These are phyloP conservation scores for Hortaea werneckii DNA, from an alignment of 2,329 filamentous ascomycete species.

Conservation along the genomic window DNA sequence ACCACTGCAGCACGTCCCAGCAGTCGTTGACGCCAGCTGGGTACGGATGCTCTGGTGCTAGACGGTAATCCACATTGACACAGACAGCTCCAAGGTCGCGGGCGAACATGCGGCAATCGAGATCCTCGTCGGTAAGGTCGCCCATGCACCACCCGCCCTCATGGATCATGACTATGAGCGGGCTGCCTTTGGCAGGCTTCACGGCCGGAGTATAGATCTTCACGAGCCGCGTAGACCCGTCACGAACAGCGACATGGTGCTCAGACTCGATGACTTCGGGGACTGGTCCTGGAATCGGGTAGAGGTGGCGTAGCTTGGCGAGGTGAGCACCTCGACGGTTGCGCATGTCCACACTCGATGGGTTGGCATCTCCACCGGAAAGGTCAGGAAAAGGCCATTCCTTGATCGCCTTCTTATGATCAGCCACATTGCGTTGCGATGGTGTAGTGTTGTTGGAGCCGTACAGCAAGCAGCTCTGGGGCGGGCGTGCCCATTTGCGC, in stretches of 20 bases:
- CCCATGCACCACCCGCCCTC: conserved; percentile 37
- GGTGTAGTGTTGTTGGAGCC: no score
- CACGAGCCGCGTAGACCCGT: conserved; percentile 8
- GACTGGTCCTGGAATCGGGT: conserved; percentile 15
- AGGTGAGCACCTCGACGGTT: conserved; percentile 8
- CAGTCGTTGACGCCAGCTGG: conserved; percentile 35
- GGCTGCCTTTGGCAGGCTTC: conserved; percentile 7
- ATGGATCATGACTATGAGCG: conserved; percentile 32
- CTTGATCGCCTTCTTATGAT: not conserved
- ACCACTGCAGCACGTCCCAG: conserved; percentile 39
- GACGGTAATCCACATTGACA: conserved; percentile 36
- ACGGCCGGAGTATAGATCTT: conserved; percentile 7
- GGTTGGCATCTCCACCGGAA: conserved; percentile 1
- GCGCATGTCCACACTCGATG: not conserved
- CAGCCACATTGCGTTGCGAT: no score
- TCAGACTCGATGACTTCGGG: conserved; percentile 9
- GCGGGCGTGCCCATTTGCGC: conserved; percentile 1
- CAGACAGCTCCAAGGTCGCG: conserved; percentile 29
- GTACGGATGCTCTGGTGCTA: conserved; percentile 40
- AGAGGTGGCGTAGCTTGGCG: conserved; percentile 10
- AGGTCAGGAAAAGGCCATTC: conserved; percentile 5
- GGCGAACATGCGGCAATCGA: conserved; percentile 15
- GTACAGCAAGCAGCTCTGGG: not conserved
- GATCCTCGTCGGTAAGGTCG: conserved; percentile 29
- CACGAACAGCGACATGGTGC: conserved; percentile 5